Conservation (phyloP, 2,329 filamentous ascomycete genomes). For the Fusarium sp. region DNA sequence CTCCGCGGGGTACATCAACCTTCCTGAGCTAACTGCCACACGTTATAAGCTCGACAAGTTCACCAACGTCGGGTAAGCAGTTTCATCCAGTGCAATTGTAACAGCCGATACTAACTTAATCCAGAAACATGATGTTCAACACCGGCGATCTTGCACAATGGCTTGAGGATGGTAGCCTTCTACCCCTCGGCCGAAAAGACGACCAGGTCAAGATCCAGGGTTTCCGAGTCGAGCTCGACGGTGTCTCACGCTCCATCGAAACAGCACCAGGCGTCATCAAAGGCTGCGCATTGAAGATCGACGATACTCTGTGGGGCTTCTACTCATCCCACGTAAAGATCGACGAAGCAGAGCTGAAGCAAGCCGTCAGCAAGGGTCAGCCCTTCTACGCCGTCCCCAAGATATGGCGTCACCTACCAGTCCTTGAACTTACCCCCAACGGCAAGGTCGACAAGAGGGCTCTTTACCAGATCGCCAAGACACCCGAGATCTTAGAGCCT, state of each 20-base stretch:
- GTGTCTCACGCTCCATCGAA: slow-evolving; percentile 26
- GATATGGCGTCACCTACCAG: slow-evolving; percentile 24
- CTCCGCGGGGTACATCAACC: slow-evolving; percentile 29
- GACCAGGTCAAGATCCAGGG: slow-evolving; percentile 39
- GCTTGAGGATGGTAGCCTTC: slow-evolving; percentile 31
- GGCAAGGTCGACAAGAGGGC: slow-evolving; percentile 33
- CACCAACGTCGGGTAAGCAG: slow-evolving; percentile 20
- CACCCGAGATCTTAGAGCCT: accelerated
- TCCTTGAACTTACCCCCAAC: slow-evolving; percentile 34
- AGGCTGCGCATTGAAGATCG: slow-evolving; percentile 28
- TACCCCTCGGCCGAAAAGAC: slow-evolving; percentile 38
- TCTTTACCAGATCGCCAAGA: slow-evolving; percentile 16
- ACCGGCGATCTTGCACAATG: slow-evolving; percentile 33
- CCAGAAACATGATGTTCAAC: slow-evolving; percentile 53
- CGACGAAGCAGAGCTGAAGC: slow-evolving; percentile 24
- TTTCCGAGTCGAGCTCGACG: slow-evolving; percentile 27
- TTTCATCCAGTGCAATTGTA: neutral
- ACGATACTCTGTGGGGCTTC: slow-evolving; percentile 20
- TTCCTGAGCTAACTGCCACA: slow-evolving; percentile 10
- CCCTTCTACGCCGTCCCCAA: slow-evolving; percentile 35
- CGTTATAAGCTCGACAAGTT: slow-evolving; percentile 47
- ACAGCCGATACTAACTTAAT: neutral
- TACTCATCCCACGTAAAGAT: slow-evolving; percentile 24
- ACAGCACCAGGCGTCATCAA: slow-evolving; percentile 9
- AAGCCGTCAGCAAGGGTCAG: slow-evolving; percentile 9